Percentiles rank a stretch among this genome's conserved stretches.
Evolutionary conservation across 345 rosid species (phyloP).

Genomic region (Carallia pectinifolia): DNA sequence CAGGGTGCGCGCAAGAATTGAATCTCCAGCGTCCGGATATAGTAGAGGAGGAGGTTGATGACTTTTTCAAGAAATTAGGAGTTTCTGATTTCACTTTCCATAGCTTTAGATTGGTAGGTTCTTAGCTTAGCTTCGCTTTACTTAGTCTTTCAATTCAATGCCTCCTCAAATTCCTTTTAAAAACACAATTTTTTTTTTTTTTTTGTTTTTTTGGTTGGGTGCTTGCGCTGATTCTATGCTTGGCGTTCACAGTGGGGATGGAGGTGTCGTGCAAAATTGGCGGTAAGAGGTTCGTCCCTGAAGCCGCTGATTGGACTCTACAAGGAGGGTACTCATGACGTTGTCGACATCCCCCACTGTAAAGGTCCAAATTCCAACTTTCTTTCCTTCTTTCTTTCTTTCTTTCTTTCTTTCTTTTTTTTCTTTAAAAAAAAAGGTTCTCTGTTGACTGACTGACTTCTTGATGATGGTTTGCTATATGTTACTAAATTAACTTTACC

Average conservation of each 20-base stretch:
- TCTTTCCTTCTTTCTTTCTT: neutral
- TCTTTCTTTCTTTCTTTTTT: neutral
- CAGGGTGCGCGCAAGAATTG: constrained; percentile 89
- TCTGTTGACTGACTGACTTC: neutral
- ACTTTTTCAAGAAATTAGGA: constrained; percentile 63
- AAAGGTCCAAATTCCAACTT: constrained; percentile 43
- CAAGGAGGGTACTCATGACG: constrained; percentile 81
- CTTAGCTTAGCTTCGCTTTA: neutral
- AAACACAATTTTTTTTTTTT: neutral
- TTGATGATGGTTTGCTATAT: neutral
- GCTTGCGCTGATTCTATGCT: constrained; percentile 27
- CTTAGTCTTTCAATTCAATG: neutral
- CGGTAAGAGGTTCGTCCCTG: constrained; percentile 70
- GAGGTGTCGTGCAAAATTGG: constrained; percentile 92
- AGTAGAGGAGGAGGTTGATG: constrained; percentile 60
- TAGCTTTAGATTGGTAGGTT: constrained; percentile 65
- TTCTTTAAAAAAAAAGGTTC: neutral
- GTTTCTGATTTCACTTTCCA: constrained; percentile 81
- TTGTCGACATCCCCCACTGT: constrained; percentile 78
- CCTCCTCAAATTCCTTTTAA: neutral
- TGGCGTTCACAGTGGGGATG: constrained; percentile 67
- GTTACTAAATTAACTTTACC: neutral
- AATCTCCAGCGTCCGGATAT: constrained; percentile 73
- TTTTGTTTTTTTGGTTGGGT: neutral
- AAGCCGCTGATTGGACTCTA: constrained; percentile 82